Evolutionary conservation across 2,329 filamentous ascomycete species (phyloP), one percentile per base, ranked within the genome.

Genomic region (Cladorrhinum sp.): DNA sequence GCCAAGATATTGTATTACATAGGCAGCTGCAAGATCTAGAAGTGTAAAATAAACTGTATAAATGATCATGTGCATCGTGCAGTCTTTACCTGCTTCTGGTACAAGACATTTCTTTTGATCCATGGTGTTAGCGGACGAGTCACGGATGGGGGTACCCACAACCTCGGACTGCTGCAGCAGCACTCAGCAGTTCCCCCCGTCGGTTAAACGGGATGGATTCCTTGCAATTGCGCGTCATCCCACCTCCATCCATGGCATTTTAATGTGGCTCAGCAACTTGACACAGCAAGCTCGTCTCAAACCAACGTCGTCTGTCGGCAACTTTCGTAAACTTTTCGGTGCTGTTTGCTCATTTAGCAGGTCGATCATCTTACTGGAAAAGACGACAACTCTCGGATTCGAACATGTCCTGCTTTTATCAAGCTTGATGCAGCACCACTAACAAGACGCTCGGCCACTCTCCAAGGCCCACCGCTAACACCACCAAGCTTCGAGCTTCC

Each of bases 31-130:
- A 55, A 58, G 57, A 59, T 57, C 45, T 62, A 57, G 51, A 59
- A 24, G 29, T 63, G 61, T 64, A 66, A 61, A 63, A 49, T 54
- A 55, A 60, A 60, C 23, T 65, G 64, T 65, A 61, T 52, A 60
- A 54, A 62, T 36, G 25, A 36, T 50, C 49, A 22, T 54, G 27
- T 38, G 51, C 7, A 56, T 20, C 27, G 52, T 29, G 24, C 48
- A 24, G 29, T n/a, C 24, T n/a, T 51, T 16, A 23, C 29, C 29
- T 51, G 52, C 7, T 53, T 41, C 25, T 41, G 51, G 22, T 51
- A 50, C 20, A 20, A 6, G 12, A n/a, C n/a, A n/a, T n/a, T n/a
- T n/a, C n/a, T n/a, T n/a, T n/a, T n/a, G n/a, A n/a, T n/a, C n/a
- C n/a, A n/a, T n/a, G n/a, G n/a, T n/a, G n/a, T n/a, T n/a, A n/a